A percentile compares a stretch with the other conserved stretches of the same genome.
These are phyloP conservation scores for Boletus smithii DNA, from an alignment of 1,284 basidiomycete species.

Conservation along the genomic window DNA sequence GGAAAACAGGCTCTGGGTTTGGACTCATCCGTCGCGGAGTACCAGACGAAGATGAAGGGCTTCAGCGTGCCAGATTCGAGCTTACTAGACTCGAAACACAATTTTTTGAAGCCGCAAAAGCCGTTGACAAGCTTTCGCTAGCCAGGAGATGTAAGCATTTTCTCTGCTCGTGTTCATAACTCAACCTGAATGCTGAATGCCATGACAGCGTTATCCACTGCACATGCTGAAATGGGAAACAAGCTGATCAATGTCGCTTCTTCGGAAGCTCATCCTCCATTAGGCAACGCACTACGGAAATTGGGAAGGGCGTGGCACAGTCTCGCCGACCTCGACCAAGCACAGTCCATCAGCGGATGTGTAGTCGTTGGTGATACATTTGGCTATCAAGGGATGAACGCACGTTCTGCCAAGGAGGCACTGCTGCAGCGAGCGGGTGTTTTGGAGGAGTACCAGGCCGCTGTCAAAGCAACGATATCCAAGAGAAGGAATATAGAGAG, in stretches of 20 bases:
- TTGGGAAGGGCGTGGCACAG: slow-evolving; percentile 83
- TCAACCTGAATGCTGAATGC: not conserved
- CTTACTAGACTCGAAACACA: slow-evolving; percentile 86
- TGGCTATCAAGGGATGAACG: slow-evolving; percentile 91
- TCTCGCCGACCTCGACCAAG: slow-evolving; percentile 79
- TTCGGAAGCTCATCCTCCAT: slow-evolving; percentile 78
- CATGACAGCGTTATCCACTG: slow-evolving; percentile 62
- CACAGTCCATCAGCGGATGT: slow-evolving; percentile 86
- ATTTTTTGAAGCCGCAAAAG: slow-evolving; percentile 85
- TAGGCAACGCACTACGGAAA: slow-evolving; percentile 79
- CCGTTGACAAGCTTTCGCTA: slow-evolving; percentile 78
- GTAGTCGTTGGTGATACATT: slow-evolving; percentile 89
- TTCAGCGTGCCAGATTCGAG: slow-evolving; percentile 85
- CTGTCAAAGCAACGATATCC: slow-evolving; percentile 87
- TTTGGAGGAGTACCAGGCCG: slow-evolving; percentile 87
- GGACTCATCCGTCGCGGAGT: slow-evolving; percentile 66
- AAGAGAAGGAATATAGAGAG: slow-evolving; percentile 89
- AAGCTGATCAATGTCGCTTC: slow-evolving; percentile 86
- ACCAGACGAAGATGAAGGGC: slow-evolving; percentile 81
- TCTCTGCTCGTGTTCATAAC: not conserved
- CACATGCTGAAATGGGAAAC: slow-evolving; percentile 84
- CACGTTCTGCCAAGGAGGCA: slow-evolving; percentile 92
- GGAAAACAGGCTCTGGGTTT: slow-evolving; percentile 67
- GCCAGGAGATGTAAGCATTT: slow-evolving; percentile 66
- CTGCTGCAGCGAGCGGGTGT: slow-evolving; percentile 82